These are phyloP conservation scores for Prasinococcaceae sp. DNA, from an alignment of 139 green algal species.

Conservation along the genomic window DNA sequence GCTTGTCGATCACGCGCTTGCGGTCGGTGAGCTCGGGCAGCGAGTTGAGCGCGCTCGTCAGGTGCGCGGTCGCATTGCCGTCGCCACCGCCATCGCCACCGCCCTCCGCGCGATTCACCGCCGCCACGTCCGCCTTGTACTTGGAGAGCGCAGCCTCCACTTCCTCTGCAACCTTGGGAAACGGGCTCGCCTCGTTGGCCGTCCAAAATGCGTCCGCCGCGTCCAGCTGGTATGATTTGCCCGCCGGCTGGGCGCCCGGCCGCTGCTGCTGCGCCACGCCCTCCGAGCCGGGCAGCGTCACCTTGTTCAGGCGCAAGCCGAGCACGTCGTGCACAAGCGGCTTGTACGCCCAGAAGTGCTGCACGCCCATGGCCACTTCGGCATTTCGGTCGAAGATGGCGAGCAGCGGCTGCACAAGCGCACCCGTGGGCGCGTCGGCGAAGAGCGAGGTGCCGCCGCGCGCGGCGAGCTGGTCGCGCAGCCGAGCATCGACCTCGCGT, in stretches of 20 bases:
- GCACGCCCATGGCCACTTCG: conserved; percentile 69
- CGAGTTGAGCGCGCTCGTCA: conserved; percentile 30
- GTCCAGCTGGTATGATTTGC: conserved; percentile 73
- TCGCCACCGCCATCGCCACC: conserved; percentile 7
- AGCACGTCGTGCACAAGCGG: conserved; percentile 94
- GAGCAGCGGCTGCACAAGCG: conserved; percentile 72
- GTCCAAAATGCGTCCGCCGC: conserved; percentile 39
- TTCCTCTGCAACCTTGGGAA: conserved; percentile 41
- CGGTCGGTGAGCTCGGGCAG: conserved; percentile 43
- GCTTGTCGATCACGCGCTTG: conserved; percentile 93
- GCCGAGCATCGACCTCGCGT: conserved; percentile 43
- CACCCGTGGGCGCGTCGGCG: conserved; percentile 13
- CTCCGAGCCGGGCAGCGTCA: conserved; percentile 24
- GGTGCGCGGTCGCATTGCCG: conserved; percentile 17
- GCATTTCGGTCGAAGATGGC: conserved; percentile 95
- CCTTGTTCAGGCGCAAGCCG: conserved; percentile 73
- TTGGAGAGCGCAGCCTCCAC: conserved; percentile 37
- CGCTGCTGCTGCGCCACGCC: conserved; percentile 6
- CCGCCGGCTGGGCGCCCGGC: background rate
- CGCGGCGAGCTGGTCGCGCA: conserved; percentile 58
- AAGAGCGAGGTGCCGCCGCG: conserved; percentile 29
- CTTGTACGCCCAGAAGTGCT: conserved; percentile 93
- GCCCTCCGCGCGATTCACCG: conserved; percentile 66
- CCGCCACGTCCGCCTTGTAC: conserved; percentile 81
- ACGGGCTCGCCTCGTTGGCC: conserved; percentile 24